Evolutionary conservation across 371 early-diverging fungal species (phyloP).

Genomic region (Mucor mucedo): DNA sequence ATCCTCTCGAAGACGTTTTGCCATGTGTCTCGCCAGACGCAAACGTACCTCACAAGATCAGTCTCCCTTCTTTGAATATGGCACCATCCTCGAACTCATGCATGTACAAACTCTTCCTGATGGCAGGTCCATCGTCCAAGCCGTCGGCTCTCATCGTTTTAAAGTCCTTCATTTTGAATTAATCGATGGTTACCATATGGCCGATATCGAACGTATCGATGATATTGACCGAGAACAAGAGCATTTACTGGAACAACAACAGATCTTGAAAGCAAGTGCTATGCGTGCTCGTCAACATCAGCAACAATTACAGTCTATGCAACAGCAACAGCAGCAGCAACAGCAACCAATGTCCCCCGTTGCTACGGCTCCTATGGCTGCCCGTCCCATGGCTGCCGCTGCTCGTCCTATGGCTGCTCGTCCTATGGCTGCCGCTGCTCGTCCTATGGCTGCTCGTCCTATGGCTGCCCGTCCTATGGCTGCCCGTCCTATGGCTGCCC

Average conservation of each 20-base stretch:
- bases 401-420: background rate
- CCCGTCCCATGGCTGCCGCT: conserved; percentile 2
- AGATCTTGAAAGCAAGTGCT: conserved; percentile 31
- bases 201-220: conserved; percentile 51
- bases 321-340: background rate
- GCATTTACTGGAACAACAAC: conserved; percentile 29
- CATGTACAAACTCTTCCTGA: conserved; percentile 48
- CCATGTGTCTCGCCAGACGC: conserved; percentile 55
- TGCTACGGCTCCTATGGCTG: background rate
- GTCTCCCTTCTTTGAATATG: conserved; percentile 41
- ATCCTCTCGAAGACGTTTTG: conserved; percentile 56
- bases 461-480: conserved; percentile 16
- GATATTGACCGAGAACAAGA: conserved; percentile 42
- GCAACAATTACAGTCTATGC: conserved; percentile 3
- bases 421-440: conserved; percentile 3
- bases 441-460: conserved; percentile 2
- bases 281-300: conserved; percentile 25
- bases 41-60: conserved; percentile 17
- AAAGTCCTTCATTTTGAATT: conserved; percentile 28
- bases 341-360: conserved; percentile 1
- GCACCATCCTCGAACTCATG: conserved; percentile 54
- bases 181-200: conserved; percentile 47
- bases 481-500: background rate
- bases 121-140: conserved; percentile 50
- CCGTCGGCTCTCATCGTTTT: conserved; percentile 45